A percentile compares a stretch with the other conserved stretches of the same genome.
Evolutionary conservation across 2,329 filamentous ascomycete species (phyloP).

Genomic region (Penicillium fuscoglaucum): DNA sequence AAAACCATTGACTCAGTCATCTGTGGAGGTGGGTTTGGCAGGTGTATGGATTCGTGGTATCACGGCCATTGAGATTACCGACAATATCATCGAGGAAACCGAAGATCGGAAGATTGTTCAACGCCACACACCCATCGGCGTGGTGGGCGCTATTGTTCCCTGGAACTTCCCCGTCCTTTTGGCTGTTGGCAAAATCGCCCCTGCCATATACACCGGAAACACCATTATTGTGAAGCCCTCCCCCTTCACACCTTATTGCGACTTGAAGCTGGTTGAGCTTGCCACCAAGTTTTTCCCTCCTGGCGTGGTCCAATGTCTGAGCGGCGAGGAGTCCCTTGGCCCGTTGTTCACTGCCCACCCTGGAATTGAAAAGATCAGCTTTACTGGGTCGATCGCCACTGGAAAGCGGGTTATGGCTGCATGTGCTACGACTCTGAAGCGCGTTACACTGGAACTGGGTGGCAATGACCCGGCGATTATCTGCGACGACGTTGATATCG

Average conservation of each 20-base stretch:
- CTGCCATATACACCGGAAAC: conserved; percentile 55
- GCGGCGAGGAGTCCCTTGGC: conserved; percentile 57
- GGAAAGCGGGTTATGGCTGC: conserved; percentile 53
- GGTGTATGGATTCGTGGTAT: conserved; percentile 26
- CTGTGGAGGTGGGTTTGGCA: conserved; percentile 29
- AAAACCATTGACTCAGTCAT: conserved; percentile 37
- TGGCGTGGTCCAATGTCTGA: conserved; percentile 58
- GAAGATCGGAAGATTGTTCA: conserved; percentile 38
- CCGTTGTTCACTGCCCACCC: conserved; percentile 56
- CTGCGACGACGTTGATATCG: conserved; percentile 55
- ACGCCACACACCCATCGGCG: conserved; percentile 42
- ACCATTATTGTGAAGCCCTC: conserved; percentile 59
- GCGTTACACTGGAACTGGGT: conserved; percentile 55
- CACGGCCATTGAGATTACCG: conserved; percentile 40
- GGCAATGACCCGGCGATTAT: conserved; percentile 59
- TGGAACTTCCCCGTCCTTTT: conserved; percentile 57
- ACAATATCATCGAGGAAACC: conserved; percentile 52
- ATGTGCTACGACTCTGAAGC: conserved; percentile 55
- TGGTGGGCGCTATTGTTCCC: conserved; percentile 57
- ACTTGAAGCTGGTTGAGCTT: conserved; percentile 56
- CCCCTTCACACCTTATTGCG: conserved; percentile 53
- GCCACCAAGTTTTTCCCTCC: conserved; percentile 52
- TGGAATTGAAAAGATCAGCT: conserved; percentile 58
- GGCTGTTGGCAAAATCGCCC: conserved; percentile 53
- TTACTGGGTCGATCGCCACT: conserved; percentile 58